Evolutionary conservation across 768 basidiomycete species (phyloP).

Genomic region (Boletus rex-veris): DNA sequence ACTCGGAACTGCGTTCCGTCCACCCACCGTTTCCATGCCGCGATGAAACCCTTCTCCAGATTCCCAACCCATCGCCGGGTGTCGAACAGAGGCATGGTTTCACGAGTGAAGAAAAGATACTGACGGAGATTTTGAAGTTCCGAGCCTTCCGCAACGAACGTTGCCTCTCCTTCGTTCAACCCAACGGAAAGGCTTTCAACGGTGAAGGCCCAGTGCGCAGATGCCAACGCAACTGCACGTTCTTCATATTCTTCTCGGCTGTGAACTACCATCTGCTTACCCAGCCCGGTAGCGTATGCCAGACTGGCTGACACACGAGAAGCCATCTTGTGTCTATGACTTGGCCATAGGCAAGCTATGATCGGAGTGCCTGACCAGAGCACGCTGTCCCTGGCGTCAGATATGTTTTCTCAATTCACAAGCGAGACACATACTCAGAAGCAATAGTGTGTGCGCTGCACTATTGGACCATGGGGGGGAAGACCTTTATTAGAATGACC

Average conservation of each 20-base stretch:
- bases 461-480: constrained; percentile 20
- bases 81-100: constrained; percentile 46
- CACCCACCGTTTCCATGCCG: constrained; percentile 49
- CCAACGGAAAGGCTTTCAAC: constrained; percentile 1
- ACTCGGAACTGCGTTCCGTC: constrained; percentile 36
- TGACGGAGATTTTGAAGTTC: constrained; percentile 40
- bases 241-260: constrained; percentile 44
- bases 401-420: not conserved
- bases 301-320: constrained; percentile 50
- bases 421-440: constrained; percentile 37
- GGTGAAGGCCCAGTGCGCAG: constrained; percentile 22
- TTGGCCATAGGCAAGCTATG: constrained; percentile 43
- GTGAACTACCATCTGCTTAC: constrained; percentile 44
- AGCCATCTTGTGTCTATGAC: constrained; percentile 46
- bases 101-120: constrained; percentile 40
- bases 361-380: constrained; percentile 52
- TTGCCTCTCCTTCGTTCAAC: not conserved
- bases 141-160: constrained; percentile 17
- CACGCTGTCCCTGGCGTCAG: constrained; percentile 33
- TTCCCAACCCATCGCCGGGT: constrained; percentile 46
- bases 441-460: constrained; percentile 53
- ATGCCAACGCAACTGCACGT: constrained; percentile 41
- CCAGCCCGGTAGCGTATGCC: constrained; percentile 46
- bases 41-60: constrained; percentile 42
- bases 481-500: not conserved